Evolutionary conservation across 1,284 basidiomycete species (phyloP).

Genomic region (Ganoderma boninense): DNA sequence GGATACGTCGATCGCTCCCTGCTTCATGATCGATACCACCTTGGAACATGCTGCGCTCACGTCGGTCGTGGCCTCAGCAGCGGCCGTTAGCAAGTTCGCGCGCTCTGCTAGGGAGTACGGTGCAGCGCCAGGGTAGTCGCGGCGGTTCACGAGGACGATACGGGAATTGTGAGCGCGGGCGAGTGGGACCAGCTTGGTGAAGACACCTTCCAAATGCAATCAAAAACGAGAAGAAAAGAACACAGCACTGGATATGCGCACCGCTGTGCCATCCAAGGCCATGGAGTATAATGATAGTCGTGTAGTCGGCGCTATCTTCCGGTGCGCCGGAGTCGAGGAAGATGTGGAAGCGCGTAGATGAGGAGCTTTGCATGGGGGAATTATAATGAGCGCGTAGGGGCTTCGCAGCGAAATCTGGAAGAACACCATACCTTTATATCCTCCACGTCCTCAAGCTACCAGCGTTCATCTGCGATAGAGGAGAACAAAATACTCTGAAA

Average conservation of each 20-base stretch:
- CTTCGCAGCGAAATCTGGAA: no score
- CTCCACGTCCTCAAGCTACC: no score
- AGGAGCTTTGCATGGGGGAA: not conserved
- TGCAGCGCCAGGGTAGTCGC: conserved; percentile 11
- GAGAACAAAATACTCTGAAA: no score
- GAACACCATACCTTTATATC: no score
- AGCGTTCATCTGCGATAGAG: no score
- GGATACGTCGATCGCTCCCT: conserved; percentile 21
- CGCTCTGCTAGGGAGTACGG: conserved; percentile 8
- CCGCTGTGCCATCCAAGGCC: conserved; percentile 35
- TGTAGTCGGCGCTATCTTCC: conserved; percentile 22
- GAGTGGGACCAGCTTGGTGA: conserved; percentile 8
- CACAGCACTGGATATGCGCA: conserved; percentile 10
- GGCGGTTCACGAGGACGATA: conserved; percentile 14
- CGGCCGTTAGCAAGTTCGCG: not conserved
- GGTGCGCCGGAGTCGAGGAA: conserved; percentile 18
- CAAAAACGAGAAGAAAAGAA: not conserved
- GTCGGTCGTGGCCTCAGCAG: not conserved
- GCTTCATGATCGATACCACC: conserved; percentile 26
- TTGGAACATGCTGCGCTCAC: not conserved
- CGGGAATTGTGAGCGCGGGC: conserved; percentile 8
- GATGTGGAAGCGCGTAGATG: not conserved
- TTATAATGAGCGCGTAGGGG: not conserved
- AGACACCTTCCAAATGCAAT: not conserved
- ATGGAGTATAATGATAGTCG: conserved; percentile 36